These are phyloP conservation scores for Talaromyces islandicus DNA, from an alignment of 2,329 filamentous ascomycete species.

Conservation along the genomic window DNA sequence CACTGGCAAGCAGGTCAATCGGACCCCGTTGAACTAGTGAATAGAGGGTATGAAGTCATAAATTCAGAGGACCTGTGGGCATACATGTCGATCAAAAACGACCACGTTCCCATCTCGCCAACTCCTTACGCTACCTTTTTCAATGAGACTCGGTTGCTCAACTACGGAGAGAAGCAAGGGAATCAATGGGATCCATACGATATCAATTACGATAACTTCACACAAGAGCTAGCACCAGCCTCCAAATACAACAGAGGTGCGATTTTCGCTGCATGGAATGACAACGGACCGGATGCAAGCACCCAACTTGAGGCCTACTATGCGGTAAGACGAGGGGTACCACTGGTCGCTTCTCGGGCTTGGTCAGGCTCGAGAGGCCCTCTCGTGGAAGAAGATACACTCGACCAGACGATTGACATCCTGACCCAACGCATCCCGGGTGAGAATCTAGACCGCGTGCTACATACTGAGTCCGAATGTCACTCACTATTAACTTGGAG, in stretches of 20 bases:
- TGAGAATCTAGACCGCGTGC: constrained; percentile 45
- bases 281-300: constrained; percentile 48
- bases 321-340: constrained; percentile 45
- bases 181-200: constrained; percentile 46
- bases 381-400: constrained; percentile 32
- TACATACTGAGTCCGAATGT: constrained; percentile 23
- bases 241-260: constrained; percentile 41
- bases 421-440: constrained; percentile 40
- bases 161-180: constrained; percentile 42
- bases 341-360: constrained; percentile 48
- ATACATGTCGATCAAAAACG: constrained; percentile 52
- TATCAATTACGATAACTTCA: constrained; percentile 45
- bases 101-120: constrained; percentile 47
- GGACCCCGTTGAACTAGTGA: constrained; percentile 42
- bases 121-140: constrained; percentile 43
- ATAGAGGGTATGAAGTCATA: constrained; percentile 45
- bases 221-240: constrained; percentile 39
- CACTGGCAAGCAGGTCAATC: constrained; percentile 54
- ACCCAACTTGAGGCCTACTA: constrained; percentile 50
- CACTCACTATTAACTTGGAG: constrained; percentile 10
- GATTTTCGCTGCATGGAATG: constrained; percentile 50
- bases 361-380: constrained; percentile 47
- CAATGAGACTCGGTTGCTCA: constrained; percentile 43
- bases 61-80: constrained; percentile 53
- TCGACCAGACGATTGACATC: constrained; percentile 34